Base-by-base conservation (phyloP, 352 stramenopile species). In the Pythium vanterpoolii region DNA sequence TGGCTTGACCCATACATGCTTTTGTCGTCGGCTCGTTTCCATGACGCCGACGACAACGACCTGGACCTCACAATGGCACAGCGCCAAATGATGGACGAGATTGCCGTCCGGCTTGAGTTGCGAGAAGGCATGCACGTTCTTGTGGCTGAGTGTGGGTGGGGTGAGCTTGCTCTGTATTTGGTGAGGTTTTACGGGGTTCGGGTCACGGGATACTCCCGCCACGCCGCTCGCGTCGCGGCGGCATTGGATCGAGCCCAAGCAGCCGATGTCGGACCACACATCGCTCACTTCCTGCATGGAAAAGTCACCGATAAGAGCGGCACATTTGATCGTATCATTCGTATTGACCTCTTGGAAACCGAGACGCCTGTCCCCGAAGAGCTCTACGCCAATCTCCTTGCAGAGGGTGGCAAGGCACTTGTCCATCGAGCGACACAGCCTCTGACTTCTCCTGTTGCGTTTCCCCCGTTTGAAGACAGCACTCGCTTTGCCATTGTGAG, bases 121-220 rank as follows among this genome's bases (percentile, higher is more conserved):
- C 62, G 87, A 63, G 86, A 89, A 21, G 51, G 51, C 16, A 40
- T 58, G 78, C 71, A 69, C 19, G 83, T 96, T 31, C 77, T 96
- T 9, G 80, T 89, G 48, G 90, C 95, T 48, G 86, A 86, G 28
- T 95, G 82, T 51, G 85, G 86, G 34, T 96, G 87, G 87, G 87
- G 83, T 18, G 81, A 74, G 19, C 73, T 92, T 31, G 83, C 65
- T 56, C 90, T 79, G 60, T 93, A 89, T 66, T 71, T 93, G 5
- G 85, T 83, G 53, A 85, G 83, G 63, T 66, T 86, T 34, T 87
- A 93, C 55, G 77, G 76, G 45, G 83, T 90, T 40, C 74, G 81
- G 46, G 83, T 95, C 21, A 89, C 78, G 23, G 87, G 85, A 38
- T 90, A 93, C 62, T 93, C 85, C n/a, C 90, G 93, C 55, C 87